These are phyloP conservation scores for Dentipellis sp. DNA, from an alignment of 768 basidiomycete genomes.

Conservation along the genomic window DNA sequence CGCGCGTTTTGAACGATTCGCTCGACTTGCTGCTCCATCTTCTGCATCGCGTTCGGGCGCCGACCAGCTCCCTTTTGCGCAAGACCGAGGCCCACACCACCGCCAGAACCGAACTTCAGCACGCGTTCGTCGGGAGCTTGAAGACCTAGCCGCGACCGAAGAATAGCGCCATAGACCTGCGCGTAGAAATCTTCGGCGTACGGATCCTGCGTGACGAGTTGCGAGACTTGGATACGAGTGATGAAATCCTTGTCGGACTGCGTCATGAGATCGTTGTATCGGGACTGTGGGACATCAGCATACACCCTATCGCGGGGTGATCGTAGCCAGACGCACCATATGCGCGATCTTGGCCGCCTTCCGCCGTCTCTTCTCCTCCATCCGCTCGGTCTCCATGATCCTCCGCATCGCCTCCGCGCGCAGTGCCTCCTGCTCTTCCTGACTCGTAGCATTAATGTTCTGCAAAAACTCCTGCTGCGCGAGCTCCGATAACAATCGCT, in stretches of 20 bases:
- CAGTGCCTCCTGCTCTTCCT: conserved; percentile 59
- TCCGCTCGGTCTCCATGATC: conserved; percentile 83
- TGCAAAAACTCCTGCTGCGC: conserved; percentile 61
- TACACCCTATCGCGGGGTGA: not conserved
- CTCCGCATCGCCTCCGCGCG: conserved; percentile 76
- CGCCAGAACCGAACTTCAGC: conserved; percentile 73
- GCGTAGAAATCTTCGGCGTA: conserved; percentile 99
- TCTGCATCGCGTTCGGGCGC: conserved; percentile 79
- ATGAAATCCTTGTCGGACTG: conserved; percentile 99
- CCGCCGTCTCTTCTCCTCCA: conserved; percentile 76
- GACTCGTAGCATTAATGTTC: conserved; percentile 51
- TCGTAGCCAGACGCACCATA: conserved; percentile 46
- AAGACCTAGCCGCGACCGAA: conserved; percentile 71
- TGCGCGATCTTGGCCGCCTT: conserved; percentile 82
- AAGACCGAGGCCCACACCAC: conserved; percentile 80
- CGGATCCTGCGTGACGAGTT: conserved; percentile 94
- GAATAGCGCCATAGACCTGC: conserved; percentile 84
- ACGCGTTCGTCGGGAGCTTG: conserved; percentile 69
- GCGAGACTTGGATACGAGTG: conserved; percentile 97
- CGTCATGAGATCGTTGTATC: conserved; percentile 93
- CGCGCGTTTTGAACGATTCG: conserved; percentile 89
- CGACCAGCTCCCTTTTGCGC: conserved; percentile 58
- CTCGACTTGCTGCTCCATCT: conserved; percentile 94
- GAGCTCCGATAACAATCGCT: conserved; percentile 68
- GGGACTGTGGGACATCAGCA: conserved; percentile 41